Percentiles rank a stretch among this genome's conserved stretches.
Evolutionary conservation across 2,329 filamentous ascomycete species (phyloP).

Genomic region (Trichophyton equinum): DNA sequence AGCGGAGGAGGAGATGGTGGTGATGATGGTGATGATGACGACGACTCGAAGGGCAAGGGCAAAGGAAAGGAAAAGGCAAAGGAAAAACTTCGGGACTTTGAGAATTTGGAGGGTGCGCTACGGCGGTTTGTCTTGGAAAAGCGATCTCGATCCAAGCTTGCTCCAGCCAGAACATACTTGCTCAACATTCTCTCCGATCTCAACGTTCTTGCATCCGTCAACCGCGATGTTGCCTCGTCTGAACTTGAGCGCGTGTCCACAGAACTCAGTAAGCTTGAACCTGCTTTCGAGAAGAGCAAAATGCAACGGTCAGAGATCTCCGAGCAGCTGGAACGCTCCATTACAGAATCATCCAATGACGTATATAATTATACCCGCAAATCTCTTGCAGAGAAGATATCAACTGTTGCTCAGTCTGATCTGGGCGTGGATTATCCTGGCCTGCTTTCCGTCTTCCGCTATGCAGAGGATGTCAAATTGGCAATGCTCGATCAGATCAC

Average conservation of each 20-base stretch:
- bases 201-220: conserved; percentile 68
- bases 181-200: conserved; percentile 86
- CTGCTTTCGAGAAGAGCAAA: conserved; percentile 69
- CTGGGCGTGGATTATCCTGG: conserved; percentile 80
- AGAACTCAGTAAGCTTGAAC: conserved; percentile 72
- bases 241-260: conserved; percentile 72
- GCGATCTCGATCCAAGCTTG: conserved; percentile 84
- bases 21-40: conserved; percentile 37
- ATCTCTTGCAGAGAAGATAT: conserved; percentile 62
- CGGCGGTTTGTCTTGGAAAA: conserved; percentile 93
- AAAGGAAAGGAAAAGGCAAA: conserved; percentile 70
- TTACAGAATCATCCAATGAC: conserved; percentile 72
- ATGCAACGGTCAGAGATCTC: conserved; percentile 68
- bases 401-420: conserved; percentile 60
- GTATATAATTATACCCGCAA: conserved; percentile 75
- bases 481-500: conserved; percentile 86
- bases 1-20: conserved; percentile 43
- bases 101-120: conserved; percentile 74
- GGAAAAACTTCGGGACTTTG: conserved; percentile 79
- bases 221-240: conserved; percentile 70
- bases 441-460: conserved; percentile 71
- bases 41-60: conserved; percentile 19
- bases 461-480: conserved; percentile 81
- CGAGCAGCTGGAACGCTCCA: conserved; percentile 66
- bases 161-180: conserved; percentile 88